These are phyloP conservation scores for Leptomonas pyrrhocoris DNA, from an alignment of 208 protist species.

Conservation along the genomic window DNA sequence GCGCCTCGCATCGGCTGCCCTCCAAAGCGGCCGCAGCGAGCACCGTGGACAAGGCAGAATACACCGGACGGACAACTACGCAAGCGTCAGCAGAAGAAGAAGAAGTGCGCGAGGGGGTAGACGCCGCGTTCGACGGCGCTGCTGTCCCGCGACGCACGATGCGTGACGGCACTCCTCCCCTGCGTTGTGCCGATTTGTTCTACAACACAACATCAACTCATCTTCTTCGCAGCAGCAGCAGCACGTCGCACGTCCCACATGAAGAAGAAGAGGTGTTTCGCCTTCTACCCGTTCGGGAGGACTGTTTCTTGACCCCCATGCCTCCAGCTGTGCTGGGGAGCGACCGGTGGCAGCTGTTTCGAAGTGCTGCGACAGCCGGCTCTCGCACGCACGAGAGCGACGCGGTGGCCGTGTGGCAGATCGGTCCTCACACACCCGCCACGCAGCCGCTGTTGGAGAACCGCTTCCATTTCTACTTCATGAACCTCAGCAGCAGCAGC, in stretches of 20 bases:
- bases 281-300: too few relatives aligned
- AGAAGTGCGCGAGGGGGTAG: too few relatives aligned
- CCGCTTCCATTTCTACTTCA: constrained; percentile 6
- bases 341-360: not conserved
- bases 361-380: not conserved
- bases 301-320: not conserved
- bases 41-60: not conserved
- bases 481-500: not conserved
- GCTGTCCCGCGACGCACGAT: too few relatives aligned
- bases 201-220: not conserved
- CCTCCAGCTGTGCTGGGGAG: not conserved
- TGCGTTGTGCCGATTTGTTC: not conserved
- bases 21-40: not conserved
- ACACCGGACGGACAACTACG: too few relatives aligned
- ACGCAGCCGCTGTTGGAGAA: not conserved
- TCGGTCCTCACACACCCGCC: constrained; percentile 1
- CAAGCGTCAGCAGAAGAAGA: too few relatives aligned
- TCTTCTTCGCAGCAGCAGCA: too few relatives aligned
- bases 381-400: not conserved
- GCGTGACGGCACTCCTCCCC: not conserved
- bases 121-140: too few relatives aligned
- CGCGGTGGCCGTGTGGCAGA: constrained; percentile 5
- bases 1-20: too few relatives aligned
- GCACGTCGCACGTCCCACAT: too few relatives aligned
- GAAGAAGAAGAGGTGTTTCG: too few relatives aligned